These are phyloP conservation scores for Fragaria ananassa DNA, from an alignment of 306 rosid genomes.

Conservation along the genomic window DNA sequence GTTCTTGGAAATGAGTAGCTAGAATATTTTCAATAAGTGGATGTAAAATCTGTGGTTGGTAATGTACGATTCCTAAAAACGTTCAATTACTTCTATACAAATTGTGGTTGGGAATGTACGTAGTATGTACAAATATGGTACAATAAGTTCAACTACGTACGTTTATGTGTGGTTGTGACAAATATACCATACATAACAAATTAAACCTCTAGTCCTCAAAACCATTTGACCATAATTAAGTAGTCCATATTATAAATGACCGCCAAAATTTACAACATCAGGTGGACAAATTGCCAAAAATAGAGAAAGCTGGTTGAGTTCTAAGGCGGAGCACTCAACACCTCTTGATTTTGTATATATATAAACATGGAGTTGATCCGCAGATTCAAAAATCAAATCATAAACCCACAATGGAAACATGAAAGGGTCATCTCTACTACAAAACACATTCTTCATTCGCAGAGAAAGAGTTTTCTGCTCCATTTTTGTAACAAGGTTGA, in stretches of 20 bases:
- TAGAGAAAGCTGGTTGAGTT: background rate
- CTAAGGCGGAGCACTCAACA: conserved; percentile 9
- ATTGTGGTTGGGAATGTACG: background rate
- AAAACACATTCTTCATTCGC: background rate
- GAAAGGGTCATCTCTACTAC: background rate
- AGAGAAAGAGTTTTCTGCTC: background rate
- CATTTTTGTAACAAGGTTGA: background rate
- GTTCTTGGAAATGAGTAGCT: background rate
- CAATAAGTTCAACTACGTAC: background rate
- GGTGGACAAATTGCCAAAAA: background rate
- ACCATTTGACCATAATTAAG: conserved; percentile 5
- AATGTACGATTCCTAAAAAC: background rate
- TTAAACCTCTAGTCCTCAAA: background rate
- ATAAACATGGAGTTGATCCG: background rate
- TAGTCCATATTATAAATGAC: background rate
- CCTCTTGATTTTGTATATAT: background rate
- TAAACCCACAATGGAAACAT: background rate
- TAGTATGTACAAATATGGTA: background rate
- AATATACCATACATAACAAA: background rate
- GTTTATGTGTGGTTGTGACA: background rate
- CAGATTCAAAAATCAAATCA: background rate
- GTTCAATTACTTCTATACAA: background rate
- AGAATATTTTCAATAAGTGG: background rate
- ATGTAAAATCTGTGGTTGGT: background rate
- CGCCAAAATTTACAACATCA: background rate